Percentiles rank a stretch among this genome's conserved stretches.
These are phyloP conservation scores for Starmerella apis DNA, from an alignment of 805 yeast species.

Conservation along the genomic window DNA sequence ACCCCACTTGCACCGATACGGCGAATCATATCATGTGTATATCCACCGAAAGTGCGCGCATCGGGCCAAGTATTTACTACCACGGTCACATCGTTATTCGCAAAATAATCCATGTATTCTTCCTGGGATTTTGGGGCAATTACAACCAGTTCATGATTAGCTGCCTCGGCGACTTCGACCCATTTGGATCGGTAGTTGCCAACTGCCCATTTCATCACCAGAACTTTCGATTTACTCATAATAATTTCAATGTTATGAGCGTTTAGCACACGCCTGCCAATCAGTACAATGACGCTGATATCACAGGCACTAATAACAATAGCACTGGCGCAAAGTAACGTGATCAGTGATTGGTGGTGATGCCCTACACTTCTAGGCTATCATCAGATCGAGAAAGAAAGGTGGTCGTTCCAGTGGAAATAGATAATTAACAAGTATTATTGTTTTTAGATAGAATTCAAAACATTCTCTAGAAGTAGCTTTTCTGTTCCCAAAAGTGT, in stretches of 20 bases:
- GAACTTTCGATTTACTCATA: slow-evolving; percentile 1
- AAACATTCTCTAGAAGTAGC: slow-evolving; percentile 23
- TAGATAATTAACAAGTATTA: no score
- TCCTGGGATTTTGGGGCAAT: slow-evolving; percentile 16
- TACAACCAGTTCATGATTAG: slow-evolving; percentile 16
- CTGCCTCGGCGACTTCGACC: slow-evolving; percentile 8
- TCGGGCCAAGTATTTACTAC: slow-evolving; percentile 23
- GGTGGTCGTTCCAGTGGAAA: no score
- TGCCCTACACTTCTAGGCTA: background rate
- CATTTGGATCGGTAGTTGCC: slow-evolving; percentile 6
- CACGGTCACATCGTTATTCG: slow-evolving; percentile 18
- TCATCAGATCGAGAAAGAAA: no score
- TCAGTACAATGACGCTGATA: no score
- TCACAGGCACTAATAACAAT: background rate
- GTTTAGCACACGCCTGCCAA: no score
- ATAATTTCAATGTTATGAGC: background rate
- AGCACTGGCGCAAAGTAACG: background rate
- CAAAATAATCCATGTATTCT: slow-evolving; percentile 18
- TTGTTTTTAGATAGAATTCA: background rate
- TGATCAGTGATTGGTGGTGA: background rate
- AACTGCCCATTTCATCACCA: slow-evolving; percentile 12
- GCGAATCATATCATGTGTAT: slow-evolving; percentile 20
- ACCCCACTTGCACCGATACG: slow-evolving; percentile 17
- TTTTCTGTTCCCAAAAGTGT: slow-evolving; percentile 30
- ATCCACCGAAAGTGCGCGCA: slow-evolving; percentile 22